Evolutionary conservation across 192 early-diverging fungal genomes (phyloP), one percentile per base, ranked within the genome.

Genomic region (Coemansia sp.): DNA sequence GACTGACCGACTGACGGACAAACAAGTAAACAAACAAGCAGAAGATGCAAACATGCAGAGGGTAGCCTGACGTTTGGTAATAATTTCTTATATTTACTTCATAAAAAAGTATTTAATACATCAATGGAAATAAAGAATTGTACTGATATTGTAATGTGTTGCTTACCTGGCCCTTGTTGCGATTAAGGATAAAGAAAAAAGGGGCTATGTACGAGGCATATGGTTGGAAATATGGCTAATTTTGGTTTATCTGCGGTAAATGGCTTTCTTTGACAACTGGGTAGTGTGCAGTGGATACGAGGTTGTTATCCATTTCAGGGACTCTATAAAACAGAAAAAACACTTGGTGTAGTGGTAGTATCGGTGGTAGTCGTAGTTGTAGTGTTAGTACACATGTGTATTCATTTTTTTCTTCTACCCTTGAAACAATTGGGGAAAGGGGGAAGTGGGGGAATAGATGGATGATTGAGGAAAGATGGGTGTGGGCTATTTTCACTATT

Each of bases 261-360:
- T 58, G 56, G 56, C 56, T 25, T 41, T 53, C 50, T 22, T 53
- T 53, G 50, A 53, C 50, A 53, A 53, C 50, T 53, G 50, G 50
- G 50, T 53, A 53, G 50, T 53, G 50, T 53, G 50, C 50, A 53
- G 20, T 53, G 50, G 10, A 11, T 53, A 22, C 19, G 50, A 11
- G 8, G 50, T 53, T 53, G 22, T 53, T 53, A 53, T 53, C 25
- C 50, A 53, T 53, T 53, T 53, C 50, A 53, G 50, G 50, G 20
- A 22, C 50, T 53, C 19, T 5, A 17, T 22, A 53, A 7, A 19
- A 2, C 13, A n/a, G 48, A 50, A 50, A 50, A 49, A 49, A n/a
- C 22, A 20, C 50, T 53, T 11, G 20, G 50, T 53, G 50, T 22
- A 53, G 20, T 53, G 12, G 32, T 32, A 32, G 32, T 32, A 32